These are phyloP conservation scores for Leccinum broughii DNA, from an alignment of 768 basidiomycete species.

Conservation along the genomic window DNA sequence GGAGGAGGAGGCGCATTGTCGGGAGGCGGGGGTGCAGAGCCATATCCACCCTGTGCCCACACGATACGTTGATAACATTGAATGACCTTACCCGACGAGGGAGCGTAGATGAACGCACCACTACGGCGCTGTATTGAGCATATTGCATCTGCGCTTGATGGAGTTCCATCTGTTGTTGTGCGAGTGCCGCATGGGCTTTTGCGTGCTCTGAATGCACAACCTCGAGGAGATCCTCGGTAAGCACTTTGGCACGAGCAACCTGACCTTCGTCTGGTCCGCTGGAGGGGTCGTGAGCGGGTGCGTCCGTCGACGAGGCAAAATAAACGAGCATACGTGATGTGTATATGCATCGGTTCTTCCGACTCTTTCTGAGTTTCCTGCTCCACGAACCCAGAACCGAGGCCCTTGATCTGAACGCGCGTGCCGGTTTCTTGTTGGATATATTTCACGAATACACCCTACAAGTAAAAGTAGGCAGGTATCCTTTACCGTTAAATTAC, in stretches of 20 bases:
- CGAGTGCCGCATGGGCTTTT: slow-evolving; percentile 65
- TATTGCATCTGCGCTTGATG: slow-evolving; percentile 83
- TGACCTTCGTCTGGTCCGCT: slow-evolving; percentile 84
- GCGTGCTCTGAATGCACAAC: slow-evolving; percentile 89
- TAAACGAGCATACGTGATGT: slow-evolving; percentile 68
- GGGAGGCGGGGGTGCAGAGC: slow-evolving; percentile 39
- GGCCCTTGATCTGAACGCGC: slow-evolving; percentile 95
- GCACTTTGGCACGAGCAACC: slow-evolving; percentile 80
- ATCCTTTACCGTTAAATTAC: not conserved
- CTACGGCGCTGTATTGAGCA: slow-evolving; percentile 66
- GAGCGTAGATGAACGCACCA: slow-evolving; percentile 39
- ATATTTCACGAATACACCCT: slow-evolving; percentile 96
- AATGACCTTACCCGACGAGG: not conserved
- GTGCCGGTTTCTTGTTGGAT: slow-evolving; percentile 97
- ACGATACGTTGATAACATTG: slow-evolving; percentile 2
- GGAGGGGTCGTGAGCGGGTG: slow-evolving; percentile 4
- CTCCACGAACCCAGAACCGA: slow-evolving; percentile 94
- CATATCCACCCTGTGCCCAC: slow-evolving; percentile 33
- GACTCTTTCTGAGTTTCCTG: slow-evolving; percentile 85
- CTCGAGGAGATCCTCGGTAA: slow-evolving; percentile 85
- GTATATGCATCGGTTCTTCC: slow-evolving; percentile 89
- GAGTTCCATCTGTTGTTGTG: slow-evolving; percentile 83
- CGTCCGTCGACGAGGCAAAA: slow-evolving; percentile 8
- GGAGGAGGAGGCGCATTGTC: slow-evolving; percentile 45
- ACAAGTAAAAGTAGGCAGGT: not conserved